These are phyloP conservation scores for Akanthomyces uredinophilus DNA, from an alignment of 2,329 filamentous ascomycete species.

Conservation along the genomic window DNA sequence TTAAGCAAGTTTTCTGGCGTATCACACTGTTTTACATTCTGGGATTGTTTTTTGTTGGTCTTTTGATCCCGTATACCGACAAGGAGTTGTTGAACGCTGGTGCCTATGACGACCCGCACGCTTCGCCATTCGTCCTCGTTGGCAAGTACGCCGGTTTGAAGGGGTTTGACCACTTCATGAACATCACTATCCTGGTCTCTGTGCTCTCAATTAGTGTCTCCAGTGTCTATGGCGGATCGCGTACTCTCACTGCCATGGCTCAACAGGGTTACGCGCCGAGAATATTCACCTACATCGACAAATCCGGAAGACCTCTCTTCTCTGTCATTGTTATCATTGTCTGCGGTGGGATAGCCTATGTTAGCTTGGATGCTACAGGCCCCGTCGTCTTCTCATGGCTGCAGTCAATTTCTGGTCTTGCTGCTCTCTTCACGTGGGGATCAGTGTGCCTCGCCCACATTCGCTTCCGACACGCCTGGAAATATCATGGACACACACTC, in stretches of 20 bases:
- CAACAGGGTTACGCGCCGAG: conserved; percentile 55
- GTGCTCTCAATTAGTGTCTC: conserved; percentile 56
- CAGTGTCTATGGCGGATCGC: conserved; percentile 53
- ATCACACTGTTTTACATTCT: conserved; percentile 52
- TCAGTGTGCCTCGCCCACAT: conserved; percentile 66
- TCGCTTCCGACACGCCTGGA: conserved; percentile 63
- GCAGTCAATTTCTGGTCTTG: conserved; percentile 58
- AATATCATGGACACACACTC: conserved; percentile 51
- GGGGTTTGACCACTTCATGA: conserved; percentile 53
- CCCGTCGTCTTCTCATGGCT: conserved; percentile 59
- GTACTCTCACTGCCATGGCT: conserved; percentile 54
- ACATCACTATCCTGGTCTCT: conserved; percentile 53
- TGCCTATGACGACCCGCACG: conserved; percentile 35
- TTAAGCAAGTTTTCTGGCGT: conserved; percentile 70
- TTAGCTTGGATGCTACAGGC: conserved; percentile 40
- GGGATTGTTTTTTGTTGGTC: conserved; percentile 47
- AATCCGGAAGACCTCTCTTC: conserved; percentile 49
- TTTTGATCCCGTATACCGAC: conserved; percentile 44
- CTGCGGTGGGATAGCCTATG: conserved; percentile 47
- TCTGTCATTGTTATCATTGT: conserved; percentile 43
- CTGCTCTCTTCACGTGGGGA: conserved; percentile 64
- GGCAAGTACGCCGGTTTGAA: conserved; percentile 47
- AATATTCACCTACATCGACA: conserved; percentile 53
- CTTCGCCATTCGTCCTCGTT: conserved; percentile 54
- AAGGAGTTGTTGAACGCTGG: conserved; percentile 40